phyloP scores from a whole-genome alignment of 345 rosid species.

The Geranium brycei region DNA sequence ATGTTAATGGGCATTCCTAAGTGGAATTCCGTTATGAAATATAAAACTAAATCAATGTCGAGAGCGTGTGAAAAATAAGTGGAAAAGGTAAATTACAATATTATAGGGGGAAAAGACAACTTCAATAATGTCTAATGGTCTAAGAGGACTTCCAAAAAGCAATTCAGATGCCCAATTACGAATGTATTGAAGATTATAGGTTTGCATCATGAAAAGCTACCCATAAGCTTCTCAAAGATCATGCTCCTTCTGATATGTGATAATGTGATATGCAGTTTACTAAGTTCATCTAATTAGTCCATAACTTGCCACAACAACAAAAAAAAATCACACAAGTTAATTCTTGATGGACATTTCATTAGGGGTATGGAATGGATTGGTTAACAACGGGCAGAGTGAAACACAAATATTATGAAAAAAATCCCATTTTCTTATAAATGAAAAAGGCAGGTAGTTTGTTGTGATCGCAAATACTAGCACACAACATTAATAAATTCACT shows the following conservation, averaged over 20 bases:
- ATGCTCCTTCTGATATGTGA: background rate
- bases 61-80: background rate
- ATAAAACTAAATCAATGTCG: background rate
- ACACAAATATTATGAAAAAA: background rate
- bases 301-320: too few relatives aligned
- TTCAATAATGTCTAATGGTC: too few relatives aligned
- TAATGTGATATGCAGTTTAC: background rate
- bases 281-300: background rate
- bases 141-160: background rate
- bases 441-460: too few relatives aligned
- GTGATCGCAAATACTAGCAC: too few relatives aligned
- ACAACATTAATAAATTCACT: background rate
- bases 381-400: background rate
- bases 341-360: background rate
- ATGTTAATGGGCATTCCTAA: constrained; percentile 5
- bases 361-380: background rate
- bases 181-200: background rate
- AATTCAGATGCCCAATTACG: background rate
- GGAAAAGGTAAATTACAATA: background rate
- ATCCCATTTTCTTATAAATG: background rate
- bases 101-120: background rate
- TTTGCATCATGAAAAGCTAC: background rate
- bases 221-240: background rate
- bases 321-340: background rate
- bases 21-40: background rate